Base-by-base conservation (phyloP, 306 rosid species). In the Gynostemma pentaphyllum region DNA sequence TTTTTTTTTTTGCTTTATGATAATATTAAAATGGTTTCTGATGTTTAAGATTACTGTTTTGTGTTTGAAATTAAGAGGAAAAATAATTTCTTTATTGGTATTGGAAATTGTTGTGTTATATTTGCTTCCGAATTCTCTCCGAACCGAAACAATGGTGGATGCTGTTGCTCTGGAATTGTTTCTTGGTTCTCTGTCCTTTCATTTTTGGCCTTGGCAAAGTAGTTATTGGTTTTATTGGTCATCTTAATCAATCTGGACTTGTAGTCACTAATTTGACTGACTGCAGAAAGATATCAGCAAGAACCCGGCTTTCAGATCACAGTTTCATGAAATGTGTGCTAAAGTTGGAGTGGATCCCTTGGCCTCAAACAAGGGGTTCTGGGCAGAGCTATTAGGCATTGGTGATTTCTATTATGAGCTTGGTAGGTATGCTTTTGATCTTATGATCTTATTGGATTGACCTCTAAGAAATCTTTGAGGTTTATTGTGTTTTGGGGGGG, bases 341-440 rank as follows among this genome's bases (percentile, higher is more conserved):
- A 88, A 88, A 77, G 95, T 92, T 75, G 96, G 98, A 69, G 98
- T 92, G 9, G 98, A 92, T 76, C 98, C 98, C 52, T 81, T 86
- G 74, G 96, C 96, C 53, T 92, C 95, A 56, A 92, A 88, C 75
- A 92, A 92, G 71, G 96, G 98, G 68, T 92, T 92, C 64, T 92
- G 96, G 96, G 92, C 96, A 15, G 98, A 92, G 95, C 92, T 92
- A 2, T 73, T 92, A 72, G 95, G 96, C 69, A 86, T 88, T 75
- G 98, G 95, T 70, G 96, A 88, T 71, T 92, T 92, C 81, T 88
- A 92, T 72, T 92, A 88, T 49, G 98, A 92, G 78, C 89, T 92
- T 18, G 98, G 97, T 90, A 60, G 75, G 94, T 87, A 59, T 54
- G 71, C 28, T 70, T 78, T 50, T n/a, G n/a, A n/a, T n/a, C n/a